These are phyloP conservation scores for Leishmania gerbilli DNA, from an alignment of 208 protist genomes.

Conservation along the genomic window DNA sequence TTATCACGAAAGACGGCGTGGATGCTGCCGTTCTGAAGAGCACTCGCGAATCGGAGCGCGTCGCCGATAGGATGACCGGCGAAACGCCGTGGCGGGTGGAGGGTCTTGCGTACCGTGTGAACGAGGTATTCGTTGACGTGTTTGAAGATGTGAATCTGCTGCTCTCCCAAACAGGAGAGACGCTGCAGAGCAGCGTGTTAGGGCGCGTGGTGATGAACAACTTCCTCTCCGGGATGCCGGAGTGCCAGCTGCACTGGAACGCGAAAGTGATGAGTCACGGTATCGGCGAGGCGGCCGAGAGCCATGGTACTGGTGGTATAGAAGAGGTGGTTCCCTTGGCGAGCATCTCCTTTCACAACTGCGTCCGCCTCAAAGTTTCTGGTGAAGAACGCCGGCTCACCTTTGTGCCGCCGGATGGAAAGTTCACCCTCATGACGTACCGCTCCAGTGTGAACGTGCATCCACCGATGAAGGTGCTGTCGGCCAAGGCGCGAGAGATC, in stretches of 20 bases:
- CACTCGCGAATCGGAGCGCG: conserved; percentile 40
- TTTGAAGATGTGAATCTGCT: conserved; percentile 97
- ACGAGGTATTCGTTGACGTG: conserved; percentile 99
- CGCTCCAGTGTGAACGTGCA: conserved; percentile 93
- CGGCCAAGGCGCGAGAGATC: conserved; percentile 91
- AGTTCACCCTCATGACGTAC: conserved; percentile 98
- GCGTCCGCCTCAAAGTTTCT: conserved; percentile 94
- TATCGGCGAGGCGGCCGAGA: conserved; percentile 6
- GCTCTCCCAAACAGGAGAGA: conserved; percentile 89
- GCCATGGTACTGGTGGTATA: conserved; percentile 7
- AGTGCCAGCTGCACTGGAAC: conserved; percentile 97
- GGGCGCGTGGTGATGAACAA: conserved; percentile 96
- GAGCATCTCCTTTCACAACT: conserved; percentile 98
- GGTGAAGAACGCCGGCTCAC: conserved; percentile 66
- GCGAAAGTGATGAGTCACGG: conserved; percentile 44
- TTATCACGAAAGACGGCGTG: conserved; percentile 84
- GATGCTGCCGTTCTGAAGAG: conserved; percentile 53
- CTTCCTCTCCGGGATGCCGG: conserved; percentile 98
- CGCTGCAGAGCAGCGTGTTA: conserved; percentile 93
- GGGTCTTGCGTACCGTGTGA: conserved; percentile 94
- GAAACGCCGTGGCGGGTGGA: conserved; percentile 92
- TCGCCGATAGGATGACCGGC: conserved; percentile 91
- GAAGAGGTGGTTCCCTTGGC: conserved; percentile 77
- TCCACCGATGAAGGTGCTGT: conserved; percentile 93
- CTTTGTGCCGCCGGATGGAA: conserved; percentile 97